A percentile compares a stretch with the other conserved stretches of the same genome.
Evolutionary conservation across 2,329 filamentous ascomycete genomes (phyloP).

Genomic region (Emergomyces orientalis): DNA sequence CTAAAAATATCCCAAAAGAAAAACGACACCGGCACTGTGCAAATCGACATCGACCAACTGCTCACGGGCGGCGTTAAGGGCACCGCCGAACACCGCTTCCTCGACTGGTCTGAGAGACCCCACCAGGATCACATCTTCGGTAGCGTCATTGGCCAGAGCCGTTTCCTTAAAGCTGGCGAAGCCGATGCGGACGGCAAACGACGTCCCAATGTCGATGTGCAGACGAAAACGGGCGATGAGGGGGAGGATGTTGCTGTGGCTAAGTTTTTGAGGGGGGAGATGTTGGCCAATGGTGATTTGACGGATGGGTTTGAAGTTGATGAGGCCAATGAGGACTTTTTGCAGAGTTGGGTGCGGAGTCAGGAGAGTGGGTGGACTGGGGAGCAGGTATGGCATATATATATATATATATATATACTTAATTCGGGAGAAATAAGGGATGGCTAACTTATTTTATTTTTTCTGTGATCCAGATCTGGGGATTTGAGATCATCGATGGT

Average conservation of each 20-base stretch:
- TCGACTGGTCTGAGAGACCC: conserved; percentile 52
- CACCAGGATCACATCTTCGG: conserved; percentile 78
- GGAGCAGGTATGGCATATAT: conserved; percentile 36
- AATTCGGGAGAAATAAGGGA: no score
- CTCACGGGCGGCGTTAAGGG: conserved; percentile 61
- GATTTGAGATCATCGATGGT: conserved; percentile 37
- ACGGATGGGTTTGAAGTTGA: conserved; percentile 52
- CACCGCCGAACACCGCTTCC: conserved; percentile 49
- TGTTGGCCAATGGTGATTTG: conserved; percentile 46
- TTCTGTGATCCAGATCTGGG: conserved; percentile 33
- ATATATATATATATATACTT: not conserved
- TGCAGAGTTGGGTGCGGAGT: conserved; percentile 45
- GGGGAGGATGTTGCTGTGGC: conserved; percentile 31
- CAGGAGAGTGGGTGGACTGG: conserved; percentile 45
- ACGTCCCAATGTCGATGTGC: conserved; percentile 27
- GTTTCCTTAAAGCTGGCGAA: conserved; percentile 37
- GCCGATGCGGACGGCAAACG: conserved; percentile 30
- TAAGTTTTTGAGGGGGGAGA: conserved; percentile 34
- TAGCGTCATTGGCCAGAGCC: conserved; percentile 51
- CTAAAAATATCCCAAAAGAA: conserved; percentile 49
- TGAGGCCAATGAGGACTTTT: conserved; percentile 36
- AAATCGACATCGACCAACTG: conserved; percentile 64
- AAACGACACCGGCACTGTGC: conserved; percentile 39
- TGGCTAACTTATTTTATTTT: no score
- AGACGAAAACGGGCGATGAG: conserved; percentile 28